phyloP scores from a whole-genome alignment of 192 early-diverging fungal genomes.

The Backusella tarrabulga region DNA sequence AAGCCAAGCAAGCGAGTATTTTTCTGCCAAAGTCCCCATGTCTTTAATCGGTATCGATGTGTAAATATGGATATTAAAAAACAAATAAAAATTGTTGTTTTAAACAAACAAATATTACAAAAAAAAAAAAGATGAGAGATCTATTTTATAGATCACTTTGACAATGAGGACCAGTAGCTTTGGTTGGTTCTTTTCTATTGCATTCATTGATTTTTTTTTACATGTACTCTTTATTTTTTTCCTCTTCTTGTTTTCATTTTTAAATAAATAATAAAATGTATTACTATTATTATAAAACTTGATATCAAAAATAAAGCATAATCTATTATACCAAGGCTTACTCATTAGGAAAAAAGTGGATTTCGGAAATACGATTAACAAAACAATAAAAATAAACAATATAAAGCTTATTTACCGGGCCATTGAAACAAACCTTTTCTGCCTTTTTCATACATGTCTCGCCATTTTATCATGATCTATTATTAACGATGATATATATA shows the following conservation, averaged over 20 bases:
- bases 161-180: neutral
- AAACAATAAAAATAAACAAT: neutral
- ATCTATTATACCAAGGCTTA: too few species aligned
- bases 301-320: too few species aligned
- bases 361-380: neutral
- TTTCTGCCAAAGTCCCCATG: neutral
- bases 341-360: neutral
- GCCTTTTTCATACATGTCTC: neutral
- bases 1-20: conserved; percentile 8
- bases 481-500: neutral
- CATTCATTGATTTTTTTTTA: neutral
- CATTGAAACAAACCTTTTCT: neutral
- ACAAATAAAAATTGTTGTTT: neutral
- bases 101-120: neutral
- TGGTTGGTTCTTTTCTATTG: neutral
- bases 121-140: neutral
- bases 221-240: too few species aligned
- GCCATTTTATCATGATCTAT: neutral
- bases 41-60: neutral
- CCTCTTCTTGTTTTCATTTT: too few species aligned
- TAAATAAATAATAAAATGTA: too few species aligned
- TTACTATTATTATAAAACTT: too few species aligned
- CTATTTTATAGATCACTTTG: neutral
- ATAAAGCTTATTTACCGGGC: neutral
- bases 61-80: neutral